Evolutionary conservation across 352 stramenopile species (phyloP).

Genomic region (Pythium oligandrum): DNA sequence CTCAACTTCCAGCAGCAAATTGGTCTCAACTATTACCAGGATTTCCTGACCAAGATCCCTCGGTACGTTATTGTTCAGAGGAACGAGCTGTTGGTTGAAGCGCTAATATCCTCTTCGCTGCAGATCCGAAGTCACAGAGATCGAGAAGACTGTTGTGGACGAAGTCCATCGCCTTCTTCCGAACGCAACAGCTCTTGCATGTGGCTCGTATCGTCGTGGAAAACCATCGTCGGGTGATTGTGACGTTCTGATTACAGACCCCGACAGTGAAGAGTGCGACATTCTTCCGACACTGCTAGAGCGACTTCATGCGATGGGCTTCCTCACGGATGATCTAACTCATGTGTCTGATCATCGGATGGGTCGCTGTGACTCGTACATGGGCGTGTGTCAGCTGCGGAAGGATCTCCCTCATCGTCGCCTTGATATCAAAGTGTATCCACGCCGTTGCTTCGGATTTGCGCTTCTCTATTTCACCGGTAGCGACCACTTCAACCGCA

Average conservation of each 20-base stretch:
- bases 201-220: slow-evolving; percentile 77
- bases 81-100: too few relatives aligned
- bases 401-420: slow-evolving; percentile 54
- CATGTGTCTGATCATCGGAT: slow-evolving; percentile 50
- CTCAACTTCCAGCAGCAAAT: slow-evolving; percentile 70
- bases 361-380: slow-evolving; percentile 74
- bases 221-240: slow-evolving; percentile 68
- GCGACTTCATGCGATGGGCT: slow-evolving; percentile 50
- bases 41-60: slow-evolving; percentile 78
- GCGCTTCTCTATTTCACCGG: slow-evolving; percentile 90
- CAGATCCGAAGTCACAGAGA: slow-evolving; percentile 66
- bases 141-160: slow-evolving; percentile 70
- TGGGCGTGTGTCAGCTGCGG: slow-evolving; percentile 73
- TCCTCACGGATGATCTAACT: slow-evolving; percentile 76
- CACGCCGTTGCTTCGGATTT: slow-evolving; percentile 71
- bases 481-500: slow-evolving; percentile 89
- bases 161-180: slow-evolving; percentile 61
- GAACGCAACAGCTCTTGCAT: slow-evolving; percentile 54
- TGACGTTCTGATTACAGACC: slow-evolving; percentile 77
- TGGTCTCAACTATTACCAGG: slow-evolving; percentile 74
- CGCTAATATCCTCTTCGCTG: too few relatives aligned
- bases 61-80: slow-evolving; percentile 20
- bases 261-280: slow-evolving; percentile 54
- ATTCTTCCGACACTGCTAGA: slow-evolving; percentile 65
- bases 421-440: slow-evolving; percentile 87